Percentiles rank a stretch among this genome's conserved stretches.
Conservation (phyloP, 2,329 filamentous ascomycete species). For the Pseudopithomyces maydicus region DNA sequence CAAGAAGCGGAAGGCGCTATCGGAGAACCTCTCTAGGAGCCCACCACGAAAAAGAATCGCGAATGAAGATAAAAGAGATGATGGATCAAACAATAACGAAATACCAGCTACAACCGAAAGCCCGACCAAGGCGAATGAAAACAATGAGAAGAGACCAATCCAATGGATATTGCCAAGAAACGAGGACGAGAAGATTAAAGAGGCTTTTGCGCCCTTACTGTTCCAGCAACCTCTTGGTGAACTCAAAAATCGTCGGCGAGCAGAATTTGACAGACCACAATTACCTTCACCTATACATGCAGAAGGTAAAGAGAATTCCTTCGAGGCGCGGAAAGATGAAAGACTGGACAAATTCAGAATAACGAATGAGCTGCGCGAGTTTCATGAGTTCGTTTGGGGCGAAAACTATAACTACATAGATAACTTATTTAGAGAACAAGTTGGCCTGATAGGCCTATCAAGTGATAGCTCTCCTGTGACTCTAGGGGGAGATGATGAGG, state of each 20-base stretch:
- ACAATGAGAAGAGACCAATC: neutral
- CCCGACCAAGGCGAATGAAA: neutral
- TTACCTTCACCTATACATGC: neutral
- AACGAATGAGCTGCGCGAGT: neutral
- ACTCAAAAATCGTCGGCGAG: neutral
- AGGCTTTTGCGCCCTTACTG: neutral
- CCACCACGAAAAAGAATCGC: neutral
- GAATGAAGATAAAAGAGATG: neutral
- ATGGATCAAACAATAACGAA: neutral
- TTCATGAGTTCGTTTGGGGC: neutral
- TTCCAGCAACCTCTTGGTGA: neutral
- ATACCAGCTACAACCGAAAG: neutral
- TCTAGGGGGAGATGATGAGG: neutral
- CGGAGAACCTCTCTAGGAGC: neutral
- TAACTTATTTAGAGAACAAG: neutral
- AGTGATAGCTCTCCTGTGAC: too few species aligned
- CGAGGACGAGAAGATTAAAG: neutral
- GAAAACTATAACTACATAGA: neutral
- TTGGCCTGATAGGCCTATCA: neutral
- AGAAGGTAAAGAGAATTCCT: neutral
- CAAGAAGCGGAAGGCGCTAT: neutral
- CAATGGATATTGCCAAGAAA: neutral
- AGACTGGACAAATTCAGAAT: neutral
- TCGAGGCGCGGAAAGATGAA: neutral
- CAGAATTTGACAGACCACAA: neutral